Evolutionary conservation across 148 eudicot species (phyloP), one percentile per base, ranked within the genome.

Genomic region (Rhododendron molle): DNA sequence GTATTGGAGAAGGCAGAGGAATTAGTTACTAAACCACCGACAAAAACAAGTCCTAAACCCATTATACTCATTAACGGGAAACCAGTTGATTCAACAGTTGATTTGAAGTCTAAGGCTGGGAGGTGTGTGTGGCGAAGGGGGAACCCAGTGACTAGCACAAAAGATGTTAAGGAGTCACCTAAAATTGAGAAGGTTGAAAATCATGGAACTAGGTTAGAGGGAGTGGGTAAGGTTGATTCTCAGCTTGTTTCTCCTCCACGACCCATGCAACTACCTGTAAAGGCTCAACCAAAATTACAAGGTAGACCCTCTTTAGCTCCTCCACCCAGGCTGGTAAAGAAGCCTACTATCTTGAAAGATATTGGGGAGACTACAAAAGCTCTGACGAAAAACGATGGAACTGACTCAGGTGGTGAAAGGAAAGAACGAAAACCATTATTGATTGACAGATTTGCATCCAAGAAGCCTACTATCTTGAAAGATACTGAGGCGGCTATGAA

Each of bases 41-140:
- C 88, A 8, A 87, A 74, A 88, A 79, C 90, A 46, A 83, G 81
- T 78, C 85, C 85, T 89, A 83, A 58, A 43, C 90, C 32, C 90
- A 87, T 54, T 16, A 16, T 4, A 54, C 21, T 54, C n/a, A 90
- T 86, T 56, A 92, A 90, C 88, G 94, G 94, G 52, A 91, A 85
- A 83, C 89, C 93, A 16, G 87, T 81, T 76, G 90, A 85, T 85
- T 82, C 87, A 7, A 80, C 85, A 36, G 85, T 80, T 5, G 89
- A 67, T 83, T 89, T 78, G 44, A 94, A 89, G 87, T 76, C 96
- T 60, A 94, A 84, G 73, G 76, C 92, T 58, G 52, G 83, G 69
- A 97, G 93, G 90, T 92, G 98, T 82, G 99, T 97, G 56, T 97
- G 99, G 99, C 82, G 96, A 58, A 97, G 92, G 82, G 99, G 99